Conservation (phyloP, 305 asterid genomes). For the Fraxinus dipetala region DNA sequence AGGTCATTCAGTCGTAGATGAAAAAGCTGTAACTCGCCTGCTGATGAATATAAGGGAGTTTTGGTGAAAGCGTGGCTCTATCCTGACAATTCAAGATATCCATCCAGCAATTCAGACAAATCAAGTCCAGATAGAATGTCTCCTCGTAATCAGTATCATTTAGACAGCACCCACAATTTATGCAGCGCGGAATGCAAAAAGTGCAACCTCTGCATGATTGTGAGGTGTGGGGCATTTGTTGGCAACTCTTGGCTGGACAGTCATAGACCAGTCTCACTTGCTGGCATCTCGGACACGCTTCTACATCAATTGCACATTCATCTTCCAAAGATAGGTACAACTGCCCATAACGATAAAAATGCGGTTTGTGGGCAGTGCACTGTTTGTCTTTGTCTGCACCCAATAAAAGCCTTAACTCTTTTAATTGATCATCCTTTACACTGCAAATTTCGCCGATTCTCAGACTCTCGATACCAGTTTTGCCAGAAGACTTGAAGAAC, state of each 20-base stretch:
- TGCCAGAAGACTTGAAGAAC: conserved; percentile 37
- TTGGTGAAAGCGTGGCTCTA: conserved; percentile 24
- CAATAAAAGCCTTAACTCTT: conserved; percentile 47
- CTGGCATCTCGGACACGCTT: conserved; percentile 68
- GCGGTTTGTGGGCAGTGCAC: conserved; percentile 30
- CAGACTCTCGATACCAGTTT: conserved; percentile 44
- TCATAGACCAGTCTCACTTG: conserved; percentile 56
- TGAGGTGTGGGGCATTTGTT: conserved; percentile 28
- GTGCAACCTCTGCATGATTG: conserved; percentile 67
- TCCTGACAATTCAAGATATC: conserved; percentile 34
- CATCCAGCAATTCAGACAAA: conserved; percentile 51
- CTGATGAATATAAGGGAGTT: conserved; percentile 30
- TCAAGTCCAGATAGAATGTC: conserved; percentile 45
- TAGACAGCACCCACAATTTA: conserved; percentile 64
- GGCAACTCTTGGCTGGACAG: conserved; percentile 66
- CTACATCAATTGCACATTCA: conserved; percentile 63
- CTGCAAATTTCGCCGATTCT: conserved; percentile 43
- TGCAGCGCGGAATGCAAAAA: conserved; percentile 62
- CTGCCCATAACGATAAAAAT: conserved; percentile 39
- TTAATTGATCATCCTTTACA: conserved; percentile 33
- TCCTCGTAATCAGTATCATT: conserved; percentile 49
- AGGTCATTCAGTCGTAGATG: conserved; percentile 31
- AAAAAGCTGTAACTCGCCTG: conserved; percentile 40
- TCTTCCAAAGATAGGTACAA: conserved; percentile 54
- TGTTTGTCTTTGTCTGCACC: conserved; percentile 33